Evolutionary conservation across 805 yeast species (phyloP).

Genomic region (Saccharomycopsis sp.): DNA sequence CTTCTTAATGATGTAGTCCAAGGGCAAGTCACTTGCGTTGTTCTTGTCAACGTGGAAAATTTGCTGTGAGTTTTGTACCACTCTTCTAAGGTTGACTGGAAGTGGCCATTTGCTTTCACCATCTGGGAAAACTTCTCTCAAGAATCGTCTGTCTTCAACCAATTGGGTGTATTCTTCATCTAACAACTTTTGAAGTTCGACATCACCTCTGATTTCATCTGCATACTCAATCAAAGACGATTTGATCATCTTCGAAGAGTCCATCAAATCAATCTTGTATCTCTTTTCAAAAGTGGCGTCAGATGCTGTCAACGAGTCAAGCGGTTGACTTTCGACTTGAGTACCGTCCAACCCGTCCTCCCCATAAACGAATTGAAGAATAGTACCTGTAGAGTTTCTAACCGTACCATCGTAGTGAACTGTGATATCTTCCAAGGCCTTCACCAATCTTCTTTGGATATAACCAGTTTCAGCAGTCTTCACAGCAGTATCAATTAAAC

Average conservation of each 20-base stretch:
- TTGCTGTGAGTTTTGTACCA: slow-evolving; percentile 94
- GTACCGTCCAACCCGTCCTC: slow-evolving; percentile 99
- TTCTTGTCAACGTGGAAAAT: slow-evolving; percentile 89
- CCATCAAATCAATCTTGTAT: slow-evolving; percentile 81
- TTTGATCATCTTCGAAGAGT: slow-evolving; percentile 49
- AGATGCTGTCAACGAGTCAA: slow-evolving; percentile 93
- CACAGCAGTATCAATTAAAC: slow-evolving; percentile 98
- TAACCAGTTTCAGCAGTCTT: slow-evolving; percentile 99
- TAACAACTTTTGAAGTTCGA: slow-evolving; percentile 66
- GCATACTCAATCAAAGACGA: slow-evolving; percentile 81
- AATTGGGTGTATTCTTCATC: slow-evolving; percentile 83
- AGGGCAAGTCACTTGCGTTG: slow-evolving; percentile 81
- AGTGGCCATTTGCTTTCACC: slow-evolving; percentile 98
- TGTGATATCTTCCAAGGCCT: slow-evolving; percentile 95
- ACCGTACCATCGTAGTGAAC: slow-evolving; percentile 98
- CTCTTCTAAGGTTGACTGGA: slow-evolving; percentile 95
- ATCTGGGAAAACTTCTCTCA: slow-evolving; percentile 79
- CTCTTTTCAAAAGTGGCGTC: slow-evolving; percentile 73
- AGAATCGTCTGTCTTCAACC: slow-evolving; percentile 61
- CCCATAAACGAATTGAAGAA: slow-evolving; percentile 94
- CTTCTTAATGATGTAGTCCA: slow-evolving; percentile 67
- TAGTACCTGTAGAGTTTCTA: slow-evolving; percentile 93
- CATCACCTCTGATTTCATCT: slow-evolving; percentile 82
- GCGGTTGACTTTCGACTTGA: slow-evolving; percentile 91
- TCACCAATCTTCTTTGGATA: slow-evolving; percentile 94